Conservation (phyloP, 2,329 filamentous ascomycete species). For the Fusarium sp. region DNA sequence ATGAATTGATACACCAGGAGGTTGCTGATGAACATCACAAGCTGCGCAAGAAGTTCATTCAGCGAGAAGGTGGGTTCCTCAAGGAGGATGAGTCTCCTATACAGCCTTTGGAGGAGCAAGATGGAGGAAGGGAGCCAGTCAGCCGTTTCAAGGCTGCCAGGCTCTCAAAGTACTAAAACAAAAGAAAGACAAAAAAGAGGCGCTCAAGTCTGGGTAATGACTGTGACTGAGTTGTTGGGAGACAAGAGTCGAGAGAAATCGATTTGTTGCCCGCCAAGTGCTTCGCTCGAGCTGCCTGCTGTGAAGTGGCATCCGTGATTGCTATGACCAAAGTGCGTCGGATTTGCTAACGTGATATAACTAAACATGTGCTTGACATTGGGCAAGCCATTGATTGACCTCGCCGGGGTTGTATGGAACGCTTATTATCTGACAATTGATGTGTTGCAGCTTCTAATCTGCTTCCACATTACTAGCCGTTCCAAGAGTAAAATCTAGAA, state of each 20-base stretch:
- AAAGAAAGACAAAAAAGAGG: constrained; percentile 10
- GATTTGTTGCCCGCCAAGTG: constrained; percentile 46
- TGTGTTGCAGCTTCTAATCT: constrained; percentile 69
- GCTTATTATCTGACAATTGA: constrained; percentile 63
- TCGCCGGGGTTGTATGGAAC: constrained; percentile 42
- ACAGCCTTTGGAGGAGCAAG: constrained; percentile 77
- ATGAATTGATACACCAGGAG: constrained; percentile 79
- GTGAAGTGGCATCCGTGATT: constrained; percentile 45
- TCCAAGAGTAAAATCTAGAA: constrained; percentile 67
- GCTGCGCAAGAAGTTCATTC: constrained; percentile 85
- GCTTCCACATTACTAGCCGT: constrained; percentile 67
- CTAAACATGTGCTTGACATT: not conserved
- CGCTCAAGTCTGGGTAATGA: constrained; percentile 19
- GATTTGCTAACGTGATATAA: constrained; percentile 23
- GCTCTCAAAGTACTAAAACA: constrained; percentile 65
- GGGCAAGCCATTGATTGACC: not conserved
- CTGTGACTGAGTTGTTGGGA: constrained; percentile 25
- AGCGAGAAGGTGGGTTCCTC: constrained; percentile 85
- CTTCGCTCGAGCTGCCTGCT: constrained; percentile 29
- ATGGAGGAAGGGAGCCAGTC: constrained; percentile 73
- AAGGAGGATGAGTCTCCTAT: constrained; percentile 77
- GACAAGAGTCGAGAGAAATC: constrained; percentile 50
- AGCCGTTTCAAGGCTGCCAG: constrained; percentile 83
- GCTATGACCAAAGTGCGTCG: not conserved
- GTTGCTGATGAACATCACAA: constrained; percentile 87